Evolutionary conservation across 1,284 basidiomycete species (phyloP).

Genomic region (Boletus holoroseus): DNA sequence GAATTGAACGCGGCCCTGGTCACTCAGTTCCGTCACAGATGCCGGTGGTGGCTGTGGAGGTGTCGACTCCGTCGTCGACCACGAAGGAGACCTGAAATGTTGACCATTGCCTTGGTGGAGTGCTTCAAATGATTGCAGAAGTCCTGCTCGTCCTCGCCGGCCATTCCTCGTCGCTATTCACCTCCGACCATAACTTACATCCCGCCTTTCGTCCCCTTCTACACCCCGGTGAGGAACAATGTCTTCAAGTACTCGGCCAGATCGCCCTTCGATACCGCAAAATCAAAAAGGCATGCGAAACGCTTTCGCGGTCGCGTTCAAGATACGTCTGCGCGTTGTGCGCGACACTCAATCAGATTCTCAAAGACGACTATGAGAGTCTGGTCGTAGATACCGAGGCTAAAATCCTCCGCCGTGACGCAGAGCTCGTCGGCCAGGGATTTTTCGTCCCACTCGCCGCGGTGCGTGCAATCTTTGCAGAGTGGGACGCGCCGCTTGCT

Average conservation of each 20-base stretch:
- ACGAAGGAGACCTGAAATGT: not conserved
- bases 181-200: slow-evolving; percentile 51
- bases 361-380: slow-evolving; percentile 75
- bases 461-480: slow-evolving; percentile 72
- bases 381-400: slow-evolving; percentile 76
- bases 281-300: slow-evolving; percentile 53
- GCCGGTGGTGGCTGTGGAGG: slow-evolving; percentile 16
- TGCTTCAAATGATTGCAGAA: slow-evolving; percentile 68
- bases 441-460: slow-evolving; percentile 80
- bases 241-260: slow-evolving; percentile 65
- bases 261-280: slow-evolving; percentile 69
- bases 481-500: slow-evolving; percentile 78
- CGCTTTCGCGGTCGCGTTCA: slow-evolving; percentile 55
- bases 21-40: not conserved
- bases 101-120: not conserved
- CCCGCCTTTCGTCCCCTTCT: slow-evolving; percentile 66
- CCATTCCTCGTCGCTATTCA: slow-evolving; percentile 77
- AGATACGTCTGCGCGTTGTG: slow-evolving; percentile 75
- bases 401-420: slow-evolving; percentile 67
- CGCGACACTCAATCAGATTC: slow-evolving; percentile 63
- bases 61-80: not conserved
- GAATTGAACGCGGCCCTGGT: not conserved
- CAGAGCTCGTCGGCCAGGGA: slow-evolving; percentile 63
- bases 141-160: slow-evolving; percentile 78
- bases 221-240: slow-evolving; percentile 82